A percentile compares a stretch with the other conserved stretches of the same genome.
phyloP scores from a whole-genome alignment of 139 green algal species.

The Diplosphaera chodatii region DNA sequence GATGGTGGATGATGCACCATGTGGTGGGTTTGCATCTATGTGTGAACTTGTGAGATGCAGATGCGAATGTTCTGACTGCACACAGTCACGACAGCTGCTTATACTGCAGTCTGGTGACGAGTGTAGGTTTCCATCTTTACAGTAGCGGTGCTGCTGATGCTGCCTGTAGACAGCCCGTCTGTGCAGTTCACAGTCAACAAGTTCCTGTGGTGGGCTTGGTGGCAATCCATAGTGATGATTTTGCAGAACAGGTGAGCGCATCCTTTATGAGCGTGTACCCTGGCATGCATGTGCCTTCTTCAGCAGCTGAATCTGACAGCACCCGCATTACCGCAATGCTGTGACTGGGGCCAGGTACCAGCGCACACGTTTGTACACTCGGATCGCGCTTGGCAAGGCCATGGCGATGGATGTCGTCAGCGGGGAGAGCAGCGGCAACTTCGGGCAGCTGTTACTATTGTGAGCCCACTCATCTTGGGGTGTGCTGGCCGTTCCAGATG shows the following conservation, averaged over 20 bases:
- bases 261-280: too few relatives aligned
- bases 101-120: too few relatives aligned
- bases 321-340: too few relatives aligned
- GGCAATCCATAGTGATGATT: conserved; percentile 32
- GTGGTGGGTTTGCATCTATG: too few relatives aligned
- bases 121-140: conserved; percentile 54
- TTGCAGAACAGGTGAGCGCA: conserved; percentile 58
- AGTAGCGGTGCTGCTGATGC: conserved; percentile 73
- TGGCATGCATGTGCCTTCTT: too few relatives aligned
- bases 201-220: conserved; percentile 47
- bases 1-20: conserved; percentile 92
- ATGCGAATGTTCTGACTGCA: too few relatives aligned
- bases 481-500: neutral
- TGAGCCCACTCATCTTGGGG: neutral
- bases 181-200: conserved; percentile 30
- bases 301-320: too few relatives aligned
- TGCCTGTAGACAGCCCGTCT: conserved; percentile 76
- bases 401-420: conserved; percentile 84
- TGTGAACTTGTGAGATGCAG: too few relatives aligned
- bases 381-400: conserved; percentile 87
- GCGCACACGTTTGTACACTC: conserved; percentile 85
- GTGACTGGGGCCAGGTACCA: too few relatives aligned
- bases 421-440: conserved; percentile 63
- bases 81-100: too few relatives aligned
- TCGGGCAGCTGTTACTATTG: conserved; percentile 75